A percentile compares a stretch with the other conserved stretches of the same genome.
phyloP scores from a whole-genome alignment of 2,329 filamentous ascomycete genomes.

The Ophiocordyceps polyrhachis-furcata region DNA sequence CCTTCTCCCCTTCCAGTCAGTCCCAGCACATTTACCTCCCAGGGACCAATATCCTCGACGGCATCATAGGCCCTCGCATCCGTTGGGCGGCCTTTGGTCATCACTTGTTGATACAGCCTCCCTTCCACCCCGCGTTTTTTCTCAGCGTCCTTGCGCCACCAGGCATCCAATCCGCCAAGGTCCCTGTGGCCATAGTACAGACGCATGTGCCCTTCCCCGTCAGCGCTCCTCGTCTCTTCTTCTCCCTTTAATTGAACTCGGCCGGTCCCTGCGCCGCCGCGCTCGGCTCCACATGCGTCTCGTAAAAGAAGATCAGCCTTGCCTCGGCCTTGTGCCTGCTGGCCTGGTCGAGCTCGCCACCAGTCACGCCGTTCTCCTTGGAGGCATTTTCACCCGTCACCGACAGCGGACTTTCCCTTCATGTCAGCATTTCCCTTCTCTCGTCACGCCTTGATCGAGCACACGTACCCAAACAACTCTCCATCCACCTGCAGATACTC shows the following conservation, averaged over 20 bases:
- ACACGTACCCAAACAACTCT: constrained; percentile 63
- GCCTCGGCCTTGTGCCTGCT: constrained; percentile 32
- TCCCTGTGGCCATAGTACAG: constrained; percentile 3
- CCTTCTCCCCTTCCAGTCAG: background rate
- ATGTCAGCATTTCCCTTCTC: background rate
- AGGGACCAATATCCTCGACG: background rate
- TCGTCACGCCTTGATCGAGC: background rate
- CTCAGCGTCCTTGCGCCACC: background rate
- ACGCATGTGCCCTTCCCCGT: background rate
- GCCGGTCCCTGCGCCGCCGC: constrained; percentile 29
- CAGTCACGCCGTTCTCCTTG: constrained; percentile 22
- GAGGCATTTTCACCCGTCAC: constrained; percentile 2
- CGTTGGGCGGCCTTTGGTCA: background rate
- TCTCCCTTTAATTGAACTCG: constrained; percentile 27
- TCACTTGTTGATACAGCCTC: background rate
- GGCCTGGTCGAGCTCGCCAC: constrained; percentile 29
- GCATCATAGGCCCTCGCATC: background rate
- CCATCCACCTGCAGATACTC: constrained; percentile 69
- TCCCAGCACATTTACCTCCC: background rate
- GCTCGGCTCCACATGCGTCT: constrained; percentile 28
- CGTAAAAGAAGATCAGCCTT: constrained; percentile 31
- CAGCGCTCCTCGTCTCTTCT: background rate
- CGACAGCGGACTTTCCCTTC: constrained; percentile 6
- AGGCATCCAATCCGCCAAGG: constrained; percentile 1
- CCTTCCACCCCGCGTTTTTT: background rate